A percentile compares a stretch with the other conserved stretches of the same genome.
Evolutionary conservation across 345 rosid genomes (phyloP).

Genomic region (Physaria fendleri): DNA sequence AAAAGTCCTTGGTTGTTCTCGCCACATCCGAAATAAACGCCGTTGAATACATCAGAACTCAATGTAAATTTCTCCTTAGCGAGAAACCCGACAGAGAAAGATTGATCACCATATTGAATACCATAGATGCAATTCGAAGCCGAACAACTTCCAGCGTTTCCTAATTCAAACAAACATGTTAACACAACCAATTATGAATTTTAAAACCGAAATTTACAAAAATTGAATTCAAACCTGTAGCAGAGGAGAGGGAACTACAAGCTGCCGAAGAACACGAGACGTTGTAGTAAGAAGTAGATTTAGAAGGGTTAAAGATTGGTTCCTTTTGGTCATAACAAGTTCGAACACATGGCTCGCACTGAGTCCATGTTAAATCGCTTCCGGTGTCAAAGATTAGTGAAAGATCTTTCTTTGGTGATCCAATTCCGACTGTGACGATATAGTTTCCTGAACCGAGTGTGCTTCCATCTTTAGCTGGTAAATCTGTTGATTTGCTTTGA

Average conservation of each 20-base stretch:
- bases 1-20: constrained; percentile 75
- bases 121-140: constrained; percentile 62
- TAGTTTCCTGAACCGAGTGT: constrained; percentile 47
- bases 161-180: constrained; percentile 31
- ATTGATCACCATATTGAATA: constrained; percentile 72
- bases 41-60: constrained; percentile 34
- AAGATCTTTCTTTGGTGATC: constrained; percentile 43
- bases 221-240: constrained; percentile 38
- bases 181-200: neutral
- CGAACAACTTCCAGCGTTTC: too few species aligned
- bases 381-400: constrained; percentile 63
- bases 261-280: constrained; percentile 42
- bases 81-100: constrained; percentile 61
- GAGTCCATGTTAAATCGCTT: constrained; percentile 69
- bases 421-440: constrained; percentile 52
- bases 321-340: constrained; percentile 53
- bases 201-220: neutral
- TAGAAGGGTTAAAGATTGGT: constrained; percentile 41
- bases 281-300: constrained; percentile 52
- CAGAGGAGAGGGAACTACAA: constrained; percentile 49
- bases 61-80: constrained; percentile 55
- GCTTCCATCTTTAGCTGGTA: constrained; percentile 61
- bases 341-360: constrained; percentile 49
- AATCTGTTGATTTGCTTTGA: constrained; percentile 22
- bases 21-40: constrained; percentile 73